Base-by-base conservation (phyloP, 768 basidiomycete species). In the Lactarius akahatsu region DNA sequence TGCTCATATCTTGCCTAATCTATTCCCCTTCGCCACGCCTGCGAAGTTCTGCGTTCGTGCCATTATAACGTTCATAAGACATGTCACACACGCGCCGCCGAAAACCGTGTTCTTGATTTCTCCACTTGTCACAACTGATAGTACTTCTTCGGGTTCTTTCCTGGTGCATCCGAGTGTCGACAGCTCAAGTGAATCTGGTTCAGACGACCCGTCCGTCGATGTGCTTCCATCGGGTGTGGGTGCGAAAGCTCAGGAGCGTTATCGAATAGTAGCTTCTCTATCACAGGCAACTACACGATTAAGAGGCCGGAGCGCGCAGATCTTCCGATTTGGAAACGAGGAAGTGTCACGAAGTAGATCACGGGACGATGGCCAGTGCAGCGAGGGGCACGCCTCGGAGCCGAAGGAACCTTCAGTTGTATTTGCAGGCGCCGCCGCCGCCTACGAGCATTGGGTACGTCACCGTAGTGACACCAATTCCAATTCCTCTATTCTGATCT, bases 11-110 rank as follows among this genome's bases (percentile, higher is more conserved):
- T 74, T 91, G 20, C 90, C 90, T 1, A 81, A 91, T 23, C 77
- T 91, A 1, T 91, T 91, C 72, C 78, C 86, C 4, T 90, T 91
- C 73, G 86, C 88, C 3, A 89, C 85, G 2, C 89, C 89, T 10
- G 90, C 83, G 13, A 92, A 92, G 72, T 92, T 81, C 70, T 92
- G 90, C 72, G 90, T 86, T 76, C 85, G 91, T 45, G 87, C 87
- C 2, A 89, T 92, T 55, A 88, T 90, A n/a, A 80, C 79, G 5
- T 92, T 92, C 73, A 81, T 79, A 68, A 89, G 85, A 72, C 79
- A 86, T 56, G 84, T 88, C 34, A 90, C 87, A 0, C 84, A 83
- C 28, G 81, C 82, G 74, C 68, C 66, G 63, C 57, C 62, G 34
- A 45, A 43, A 34, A 54, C 52, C 32, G 13, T 8, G 36, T n/a